These are phyloP conservation scores for Tulasnella sp. DNA, from an alignment of 768 basidiomycete genomes.

Conservation along the genomic window DNA sequence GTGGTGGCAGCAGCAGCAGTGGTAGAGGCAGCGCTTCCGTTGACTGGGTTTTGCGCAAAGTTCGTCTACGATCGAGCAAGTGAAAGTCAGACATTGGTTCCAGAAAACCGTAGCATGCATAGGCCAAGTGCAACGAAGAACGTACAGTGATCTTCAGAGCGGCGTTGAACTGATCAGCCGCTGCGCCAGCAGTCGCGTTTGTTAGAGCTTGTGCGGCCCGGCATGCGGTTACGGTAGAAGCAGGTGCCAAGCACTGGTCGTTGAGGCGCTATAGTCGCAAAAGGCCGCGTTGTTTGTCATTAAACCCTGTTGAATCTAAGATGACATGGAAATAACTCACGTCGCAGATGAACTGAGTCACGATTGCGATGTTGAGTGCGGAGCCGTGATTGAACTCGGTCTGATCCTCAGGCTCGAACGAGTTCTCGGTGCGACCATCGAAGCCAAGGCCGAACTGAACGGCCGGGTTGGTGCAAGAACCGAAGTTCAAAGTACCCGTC, in stretches of 20 bases:
- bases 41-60: background rate
- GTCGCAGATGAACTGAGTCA: too few relatives aligned
- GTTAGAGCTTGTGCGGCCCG: background rate
- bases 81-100: background rate
- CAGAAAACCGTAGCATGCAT: background rate
- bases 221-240: too few relatives aligned
- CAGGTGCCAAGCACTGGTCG: too few relatives aligned
- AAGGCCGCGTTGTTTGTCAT: too few relatives aligned
- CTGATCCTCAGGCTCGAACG: conserved; percentile 13
- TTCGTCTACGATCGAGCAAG: background rate
- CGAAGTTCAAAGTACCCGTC: background rate
- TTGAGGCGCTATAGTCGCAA: too few relatives aligned
- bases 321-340: conserved; percentile 5
- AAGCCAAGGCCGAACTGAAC: conserved; percentile 17
- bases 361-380: background rate
- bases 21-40: background rate
- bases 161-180: conserved; percentile 10
- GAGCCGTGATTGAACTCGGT: conserved; percentile 16
- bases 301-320: too few relatives aligned
- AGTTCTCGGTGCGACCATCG: conserved; percentile 8
- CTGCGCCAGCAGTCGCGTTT: background rate
- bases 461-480: conserved; percentile 15
- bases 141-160: conserved; percentile 5
- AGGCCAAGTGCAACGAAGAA: background rate
- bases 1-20: conserved; percentile 12